Base-by-base conservation (phyloP, 1,139 yeast genomes). In the Hansenula sp. region DNA sequence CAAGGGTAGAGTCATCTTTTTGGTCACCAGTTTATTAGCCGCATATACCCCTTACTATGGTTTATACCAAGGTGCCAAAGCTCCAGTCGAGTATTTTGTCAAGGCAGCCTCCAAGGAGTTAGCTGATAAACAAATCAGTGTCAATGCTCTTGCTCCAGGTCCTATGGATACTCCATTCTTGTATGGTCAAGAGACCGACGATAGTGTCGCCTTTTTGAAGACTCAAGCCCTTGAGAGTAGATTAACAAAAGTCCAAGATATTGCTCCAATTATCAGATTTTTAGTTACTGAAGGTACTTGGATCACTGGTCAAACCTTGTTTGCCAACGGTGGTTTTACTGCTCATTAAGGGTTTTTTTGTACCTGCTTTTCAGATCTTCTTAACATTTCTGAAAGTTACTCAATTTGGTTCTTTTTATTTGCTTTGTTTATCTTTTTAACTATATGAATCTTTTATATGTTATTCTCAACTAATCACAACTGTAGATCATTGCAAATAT, bases 141-240 rank as follows among this genome's bases (percentile, higher is more conserved):
- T 76, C 54, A 79, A 76, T 55, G 70, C 75, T 54, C 77, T 81
- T 47, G 84, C 85, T 4, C 87, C 86, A 40, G 87, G 86, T 39
- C 86, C 87, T 38, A 81, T 81, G 84, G 85, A 80, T 56, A 81
- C 86, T 21, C 84, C 85, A 44, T 81, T 81, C 66, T 73, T 81
- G 59, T 79, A 79, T 54, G 77, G 78, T 19, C 83, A 78, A 62
- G 87, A 81, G 61, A 67, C 71, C 21, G 63, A 69, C 25, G 77
- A 71, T 21, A 74, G 76, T 47, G 71, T 80, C 43, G 81, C 66
- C 31, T 81, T 64, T 62, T 77, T 74, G 66, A 81, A 80, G 64
- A 63, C 79, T 18, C 70, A 66, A 47, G 74, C 75, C 25, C 54
- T 73, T 43, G 68, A 68, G 43, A 66, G 70, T 42, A 68, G 83